A percentile compares a stretch with the other conserved stretches of the same genome.
phyloP scores from a whole-genome alignment of 768 basidiomycete species.

The Pisolithus sp. region DNA sequence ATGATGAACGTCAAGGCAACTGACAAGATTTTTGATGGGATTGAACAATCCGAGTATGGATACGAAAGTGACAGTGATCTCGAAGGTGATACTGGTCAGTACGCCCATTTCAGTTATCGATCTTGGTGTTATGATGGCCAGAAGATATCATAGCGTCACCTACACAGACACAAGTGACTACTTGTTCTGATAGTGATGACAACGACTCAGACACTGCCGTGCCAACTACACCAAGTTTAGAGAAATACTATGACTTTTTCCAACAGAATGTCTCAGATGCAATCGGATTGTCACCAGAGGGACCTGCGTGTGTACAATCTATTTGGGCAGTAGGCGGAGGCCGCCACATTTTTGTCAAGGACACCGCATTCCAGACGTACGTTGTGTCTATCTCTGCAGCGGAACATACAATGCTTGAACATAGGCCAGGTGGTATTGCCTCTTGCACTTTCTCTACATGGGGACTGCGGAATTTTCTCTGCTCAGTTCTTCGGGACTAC shows the following conservation, averaged over 20 bases:
- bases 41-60: too few species aligned
- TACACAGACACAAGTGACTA: background rate
- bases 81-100: background rate
- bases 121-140: background rate
- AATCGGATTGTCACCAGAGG: background rate
- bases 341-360: slow-evolving; percentile 18
- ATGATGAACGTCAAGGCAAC: too few species aligned
- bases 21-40: too few species aligned
- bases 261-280: background rate
- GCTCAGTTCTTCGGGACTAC: slow-evolving; percentile 18
- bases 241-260: background rate
- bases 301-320: background rate
- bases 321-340: slow-evolving; percentile 12
- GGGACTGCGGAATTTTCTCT: slow-evolving; percentile 26
- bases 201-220: background rate
- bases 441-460: slow-evolving; percentile 36
- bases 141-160: background rate
- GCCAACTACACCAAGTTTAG: background rate
- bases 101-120: background rate
- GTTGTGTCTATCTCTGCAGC: background rate
- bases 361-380: slow-evolving; percentile 25
- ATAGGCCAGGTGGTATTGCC: slow-evolving; percentile 29
- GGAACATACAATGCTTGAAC: background rate
- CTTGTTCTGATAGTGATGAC: too few species aligned
- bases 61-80: too few species aligned